Base-by-base conservation (phyloP, 192 early-diverging fungal genomes). In the Lobosporangium transversale region DNA sequence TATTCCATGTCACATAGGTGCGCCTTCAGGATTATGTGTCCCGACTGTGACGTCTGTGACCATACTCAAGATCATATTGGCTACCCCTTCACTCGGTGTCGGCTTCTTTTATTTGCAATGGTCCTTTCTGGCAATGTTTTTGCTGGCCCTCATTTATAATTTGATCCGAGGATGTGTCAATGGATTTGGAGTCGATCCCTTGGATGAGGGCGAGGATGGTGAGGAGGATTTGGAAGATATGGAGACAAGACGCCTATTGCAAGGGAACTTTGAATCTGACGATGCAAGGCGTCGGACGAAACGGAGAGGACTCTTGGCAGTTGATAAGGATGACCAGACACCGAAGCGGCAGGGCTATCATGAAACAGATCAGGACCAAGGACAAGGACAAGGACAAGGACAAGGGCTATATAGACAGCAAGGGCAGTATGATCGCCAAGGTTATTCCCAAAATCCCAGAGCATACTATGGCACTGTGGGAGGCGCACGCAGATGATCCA, bases 1-100 rank as follows among this genome's bases (percentile, higher is more conserved):
- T 58, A 52, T 89, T 15, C 82, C 83, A 20, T 89, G 88, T 57
- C 81, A 87, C 49, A 35, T 85, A n/a, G 65, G 65, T 20, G 88
- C 81, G 35, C 86, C 88, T 14, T 4, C 60, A 59, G 79, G 84
- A 9, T 67, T 89, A 20, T 89, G 88, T 51, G 82, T 84, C 4
- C 78, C 85, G 3, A 89, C 88, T 0, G 70, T 81, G 10, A 81
- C 83, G 20, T 87, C 88, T 10, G 71, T 57, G 0, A 52, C 81
- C 3, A 79, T 88, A n/a, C 69, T 86, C 40, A 62, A 73, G 9
- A 78, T 87, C 43, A 56, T 69, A 1, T 24, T 81, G 2, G 82
- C 83, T 24, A 84, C 80, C 1, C 88, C 88, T 18, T 80, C 80
- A 10, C 78, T 89, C 26, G 86, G 86, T 4, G 57, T 81, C 9